Percentiles rank a stretch among this genome's conserved stretches.
Conservation (phyloP, 2,329 filamentous ascomycete genomes). For the Claviceps pusilla region DNA sequence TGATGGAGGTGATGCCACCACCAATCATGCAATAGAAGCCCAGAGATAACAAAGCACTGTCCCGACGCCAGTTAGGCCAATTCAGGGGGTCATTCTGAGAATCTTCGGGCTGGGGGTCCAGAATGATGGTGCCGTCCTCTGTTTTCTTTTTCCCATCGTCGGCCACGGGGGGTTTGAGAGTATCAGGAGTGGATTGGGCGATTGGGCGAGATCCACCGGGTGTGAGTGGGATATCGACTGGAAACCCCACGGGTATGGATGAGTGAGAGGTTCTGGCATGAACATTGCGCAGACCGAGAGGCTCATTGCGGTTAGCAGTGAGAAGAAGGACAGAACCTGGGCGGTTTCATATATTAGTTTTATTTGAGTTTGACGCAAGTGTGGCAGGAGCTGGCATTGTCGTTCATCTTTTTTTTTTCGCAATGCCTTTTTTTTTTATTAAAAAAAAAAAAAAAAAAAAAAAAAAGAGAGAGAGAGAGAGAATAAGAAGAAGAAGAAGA, state of each 20-base stretch:
- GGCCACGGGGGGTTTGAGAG: constrained; percentile 7
- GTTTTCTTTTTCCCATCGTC: constrained; percentile 54
- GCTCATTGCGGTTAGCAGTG: constrained; percentile 8
- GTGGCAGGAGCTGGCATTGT: too few species aligned
- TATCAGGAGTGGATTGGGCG: constrained; percentile 2
- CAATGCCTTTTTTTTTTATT: too few species aligned
- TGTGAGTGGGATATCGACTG: constrained; percentile 19
- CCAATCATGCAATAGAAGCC: constrained; percentile 90
- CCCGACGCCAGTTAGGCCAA: constrained; percentile 71
- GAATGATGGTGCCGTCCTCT: constrained; percentile 64
- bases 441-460: too few species aligned
- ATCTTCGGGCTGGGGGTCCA: constrained; percentile 86
- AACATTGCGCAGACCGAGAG: constrained; percentile 7
- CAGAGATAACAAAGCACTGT: constrained; percentile 63
- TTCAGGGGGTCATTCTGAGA: constrained; percentile 84
- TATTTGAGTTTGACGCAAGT: too few species aligned
- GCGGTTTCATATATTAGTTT: too few species aligned
- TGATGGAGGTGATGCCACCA: constrained; percentile 77
- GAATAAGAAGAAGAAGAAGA: too few species aligned
- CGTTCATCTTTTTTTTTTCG: too few species aligned
- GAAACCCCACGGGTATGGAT: constrained; percentile 34
- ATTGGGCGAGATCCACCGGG: constrained; percentile 13
- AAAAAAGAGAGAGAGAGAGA: too few species aligned
- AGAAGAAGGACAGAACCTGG: constrained; percentile 9
- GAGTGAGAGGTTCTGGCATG: constrained; percentile 19